phyloP scores from a whole-genome alignment of 768 basidiomycete genomes.

The Kwoniella botswanensis region DNA sequence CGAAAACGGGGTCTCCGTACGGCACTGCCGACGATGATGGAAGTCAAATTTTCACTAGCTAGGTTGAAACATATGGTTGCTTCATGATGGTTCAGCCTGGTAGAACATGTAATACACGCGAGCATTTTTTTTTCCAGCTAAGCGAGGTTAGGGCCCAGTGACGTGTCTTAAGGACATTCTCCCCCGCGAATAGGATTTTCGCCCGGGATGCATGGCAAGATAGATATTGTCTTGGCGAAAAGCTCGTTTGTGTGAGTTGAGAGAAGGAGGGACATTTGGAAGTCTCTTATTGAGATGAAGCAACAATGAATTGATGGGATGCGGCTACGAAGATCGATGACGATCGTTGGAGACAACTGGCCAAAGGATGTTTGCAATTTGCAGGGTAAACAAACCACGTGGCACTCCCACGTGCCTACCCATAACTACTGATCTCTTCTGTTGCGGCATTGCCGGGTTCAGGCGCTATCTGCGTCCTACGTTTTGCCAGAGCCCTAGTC shows the following conservation, averaged over 20 bases:
- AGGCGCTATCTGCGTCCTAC: too few species aligned
- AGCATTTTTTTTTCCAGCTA: background rate
- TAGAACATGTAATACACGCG: background rate
- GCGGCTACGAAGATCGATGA: background rate
- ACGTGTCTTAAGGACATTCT: background rate
- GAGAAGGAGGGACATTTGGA: background rate
- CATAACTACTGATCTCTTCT: background rate
- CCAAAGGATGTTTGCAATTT: background rate
- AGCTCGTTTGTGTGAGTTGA: background rate
- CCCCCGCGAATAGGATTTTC: background rate
- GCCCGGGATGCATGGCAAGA: background rate
- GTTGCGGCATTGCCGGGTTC: background rate
- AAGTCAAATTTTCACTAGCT: background rate
- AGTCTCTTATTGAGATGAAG: background rate
- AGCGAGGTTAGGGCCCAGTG: background rate
- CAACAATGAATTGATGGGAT: background rate
- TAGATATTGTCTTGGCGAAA: background rate
- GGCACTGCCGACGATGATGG: background rate
- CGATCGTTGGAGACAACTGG: background rate
- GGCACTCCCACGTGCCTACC: too few species aligned
- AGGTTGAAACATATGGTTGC: background rate
- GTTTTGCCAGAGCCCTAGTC: too few species aligned
- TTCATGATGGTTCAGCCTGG: background rate
- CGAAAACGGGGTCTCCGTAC: background rate
- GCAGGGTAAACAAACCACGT: background rate